A percentile compares a stretch with the other conserved stretches of the same genome.
phyloP scores from a whole-genome alignment of 2,329 filamentous ascomycete species.

The Albifimbria verrucaria region DNA sequence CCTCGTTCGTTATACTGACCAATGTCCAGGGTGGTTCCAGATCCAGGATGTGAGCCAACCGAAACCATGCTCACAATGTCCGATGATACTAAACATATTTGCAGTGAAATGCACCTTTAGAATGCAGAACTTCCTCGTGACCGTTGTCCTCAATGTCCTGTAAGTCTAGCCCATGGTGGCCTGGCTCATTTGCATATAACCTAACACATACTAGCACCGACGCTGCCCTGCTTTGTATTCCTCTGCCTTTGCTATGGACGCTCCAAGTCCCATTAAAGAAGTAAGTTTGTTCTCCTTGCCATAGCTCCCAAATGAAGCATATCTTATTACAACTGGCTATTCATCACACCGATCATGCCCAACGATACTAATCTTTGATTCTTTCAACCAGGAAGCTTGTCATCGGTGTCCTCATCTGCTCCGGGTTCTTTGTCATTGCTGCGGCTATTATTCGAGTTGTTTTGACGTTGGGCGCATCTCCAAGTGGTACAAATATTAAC shows the following conservation, averaged over 20 bases:
- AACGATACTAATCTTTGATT: background rate
- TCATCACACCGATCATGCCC: background rate
- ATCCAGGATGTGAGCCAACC: slow-evolving; percentile 10
- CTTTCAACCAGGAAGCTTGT: slow-evolving; percentile 22
- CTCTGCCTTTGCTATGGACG: slow-evolving; percentile 16
- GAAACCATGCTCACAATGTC: background rate
- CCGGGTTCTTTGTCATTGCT: slow-evolving; percentile 21
- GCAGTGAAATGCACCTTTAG: slow-evolving; percentile 13
- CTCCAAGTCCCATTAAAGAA: slow-evolving; percentile 17
- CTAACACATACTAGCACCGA: slow-evolving; percentile 11
- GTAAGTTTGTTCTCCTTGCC: slow-evolving; percentile 5
- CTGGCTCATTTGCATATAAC: too few relatives aligned
- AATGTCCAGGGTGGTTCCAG: slow-evolving; percentile 11
- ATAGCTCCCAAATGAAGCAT: too few relatives aligned
- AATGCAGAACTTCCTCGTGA: slow-evolving; percentile 15
- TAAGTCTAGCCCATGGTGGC: slow-evolving; percentile 3
- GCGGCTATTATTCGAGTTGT: slow-evolving; percentile 19
- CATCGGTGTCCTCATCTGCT: slow-evolving; percentile 21
- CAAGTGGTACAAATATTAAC: slow-evolving; percentile 20
- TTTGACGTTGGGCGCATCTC: slow-evolving; percentile 15
- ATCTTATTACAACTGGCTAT: accelerated
- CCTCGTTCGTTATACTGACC: slow-evolving; percentile 8
- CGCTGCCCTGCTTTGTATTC: slow-evolving; percentile 14
- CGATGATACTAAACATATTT: background rate
- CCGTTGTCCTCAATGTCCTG: slow-evolving; percentile 18